phyloP scores from a whole-genome alignment of 208 protist genomes.

The Sergeia podlipaevii region DNA sequence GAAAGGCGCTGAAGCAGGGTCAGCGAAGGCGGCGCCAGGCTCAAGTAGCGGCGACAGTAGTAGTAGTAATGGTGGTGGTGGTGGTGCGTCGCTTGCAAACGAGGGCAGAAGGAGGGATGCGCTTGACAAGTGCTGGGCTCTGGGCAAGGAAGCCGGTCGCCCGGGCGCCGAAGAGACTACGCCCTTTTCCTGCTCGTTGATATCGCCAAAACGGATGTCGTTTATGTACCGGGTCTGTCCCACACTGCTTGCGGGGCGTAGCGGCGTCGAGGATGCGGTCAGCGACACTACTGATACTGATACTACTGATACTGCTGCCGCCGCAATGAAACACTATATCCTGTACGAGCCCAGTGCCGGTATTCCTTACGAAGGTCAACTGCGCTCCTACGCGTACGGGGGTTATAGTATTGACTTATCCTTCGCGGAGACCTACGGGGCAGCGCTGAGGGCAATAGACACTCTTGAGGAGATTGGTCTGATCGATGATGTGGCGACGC shows the following conservation, averaged over 20 bases:
- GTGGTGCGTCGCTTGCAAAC: too few species aligned
- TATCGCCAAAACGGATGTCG: too few species aligned
- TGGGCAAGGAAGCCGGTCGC: too few species aligned
- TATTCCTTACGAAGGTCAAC: not conserved
- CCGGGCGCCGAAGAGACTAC: too few species aligned
- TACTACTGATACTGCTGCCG: not conserved
- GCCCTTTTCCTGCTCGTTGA: too few species aligned
- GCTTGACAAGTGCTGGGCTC: too few species aligned
- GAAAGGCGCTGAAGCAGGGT: too few species aligned
- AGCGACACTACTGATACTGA: too few species aligned
- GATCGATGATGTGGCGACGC: conserved; percentile 26
- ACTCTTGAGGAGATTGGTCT: conserved; percentile 14
- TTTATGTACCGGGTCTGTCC: not conserved
- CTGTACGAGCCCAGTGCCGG: not conserved
- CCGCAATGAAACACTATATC: not conserved
- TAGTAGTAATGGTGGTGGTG: too few species aligned
- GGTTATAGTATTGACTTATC: conserved; percentile 18
- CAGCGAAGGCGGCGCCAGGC: too few species aligned
- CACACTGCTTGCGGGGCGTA: not conserved
- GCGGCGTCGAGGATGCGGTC: not conserved
- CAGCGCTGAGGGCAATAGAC: not conserved
- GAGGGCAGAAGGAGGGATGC: too few species aligned
- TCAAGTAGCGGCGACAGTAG: too few species aligned
- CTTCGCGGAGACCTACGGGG: conserved; percentile 11
- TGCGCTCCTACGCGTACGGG: conserved; percentile 8